Evolutionary conservation across 2,329 filamentous ascomycete genomes (phyloP).

Genomic region (Nemania abortiva): DNA sequence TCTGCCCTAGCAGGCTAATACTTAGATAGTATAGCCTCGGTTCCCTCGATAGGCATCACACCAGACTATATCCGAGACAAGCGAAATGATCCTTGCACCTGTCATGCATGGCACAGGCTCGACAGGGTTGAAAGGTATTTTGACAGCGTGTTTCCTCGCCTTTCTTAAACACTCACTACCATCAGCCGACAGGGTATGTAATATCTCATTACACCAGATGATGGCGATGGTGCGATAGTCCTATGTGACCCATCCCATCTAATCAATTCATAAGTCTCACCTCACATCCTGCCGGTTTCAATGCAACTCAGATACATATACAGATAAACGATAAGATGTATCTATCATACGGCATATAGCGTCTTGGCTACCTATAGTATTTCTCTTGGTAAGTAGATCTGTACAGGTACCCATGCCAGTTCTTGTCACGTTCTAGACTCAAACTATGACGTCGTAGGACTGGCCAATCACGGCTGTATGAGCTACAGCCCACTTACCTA

Average conservation of each 20-base stretch:
- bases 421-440: conserved; percentile 1
- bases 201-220: neutral
- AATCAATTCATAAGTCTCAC: neutral
- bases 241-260: neutral
- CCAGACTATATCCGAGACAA: neutral
- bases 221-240: neutral
- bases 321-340: neutral
- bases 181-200: no score
- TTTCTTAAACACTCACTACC: neutral
- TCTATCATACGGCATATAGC: no score
- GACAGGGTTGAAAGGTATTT: neutral
- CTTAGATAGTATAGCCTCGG: neutral
- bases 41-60: neutral
- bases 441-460: neutral
- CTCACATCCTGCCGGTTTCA: neutral
- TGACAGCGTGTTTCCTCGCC: neutral
- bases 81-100: conserved; percentile 1
- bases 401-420: neutral
- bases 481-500: neutral
- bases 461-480: neutral
- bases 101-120: neutral
- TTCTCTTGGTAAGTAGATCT: no score
- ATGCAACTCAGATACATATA: neutral
- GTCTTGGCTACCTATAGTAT: no score
- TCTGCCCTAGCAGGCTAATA: neutral